Evolutionary conservation across 2,329 filamentous ascomycete genomes (phyloP).

Genomic region (Nemania serpens): DNA sequence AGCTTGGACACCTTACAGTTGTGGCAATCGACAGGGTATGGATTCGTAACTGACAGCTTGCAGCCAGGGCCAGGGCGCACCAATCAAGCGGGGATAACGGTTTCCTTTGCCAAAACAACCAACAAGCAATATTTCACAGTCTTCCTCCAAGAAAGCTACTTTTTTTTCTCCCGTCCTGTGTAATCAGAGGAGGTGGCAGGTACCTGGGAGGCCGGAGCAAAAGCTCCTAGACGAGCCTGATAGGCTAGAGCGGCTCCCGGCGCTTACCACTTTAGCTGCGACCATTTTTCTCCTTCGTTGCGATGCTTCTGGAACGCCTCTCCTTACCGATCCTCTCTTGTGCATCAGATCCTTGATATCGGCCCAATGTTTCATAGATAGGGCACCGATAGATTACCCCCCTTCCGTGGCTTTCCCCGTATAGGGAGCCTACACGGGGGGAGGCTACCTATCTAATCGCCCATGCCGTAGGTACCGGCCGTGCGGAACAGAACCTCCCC

Average conservation of each 20-base stretch:
- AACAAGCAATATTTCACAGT: slow-evolving; percentile 23
- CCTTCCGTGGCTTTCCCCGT: neutral
- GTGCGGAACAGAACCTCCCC: too few species aligned
- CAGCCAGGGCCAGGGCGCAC: slow-evolving; percentile 13
- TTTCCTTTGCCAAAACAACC: slow-evolving; percentile 12
- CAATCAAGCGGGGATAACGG: slow-evolving; percentile 10
- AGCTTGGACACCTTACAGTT: slow-evolving; percentile 24
- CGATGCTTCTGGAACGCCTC: slow-evolving; percentile 19
- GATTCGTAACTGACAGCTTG: slow-evolving; percentile 17
- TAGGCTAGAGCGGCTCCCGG: slow-evolving; percentile 31
- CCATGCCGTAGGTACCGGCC: neutral
- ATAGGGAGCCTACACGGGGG: neutral
- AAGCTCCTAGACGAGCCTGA: slow-evolving; percentile 35
- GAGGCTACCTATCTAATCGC: neutral
- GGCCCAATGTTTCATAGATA: slow-evolving; percentile 16
- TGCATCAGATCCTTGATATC: slow-evolving; percentile 21
- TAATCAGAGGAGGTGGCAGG: slow-evolving; percentile 28
- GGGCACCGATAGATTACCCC: neutral
- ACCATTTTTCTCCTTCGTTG: slow-evolving; percentile 14
- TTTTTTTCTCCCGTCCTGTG: slow-evolving; percentile 34
- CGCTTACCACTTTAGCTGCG: slow-evolving; percentile 24
- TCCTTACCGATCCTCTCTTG: slow-evolving; percentile 24
- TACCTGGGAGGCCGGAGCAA: slow-evolving; percentile 36
- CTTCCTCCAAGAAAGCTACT: slow-evolving; percentile 15
- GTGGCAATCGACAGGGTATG: slow-evolving; percentile 34